Percentiles rank a stretch among this genome's conserved stretches.
Evolutionary conservation across 805 yeast genomes (phyloP).

Genomic region (Wickerhamiella musiphila): DNA sequence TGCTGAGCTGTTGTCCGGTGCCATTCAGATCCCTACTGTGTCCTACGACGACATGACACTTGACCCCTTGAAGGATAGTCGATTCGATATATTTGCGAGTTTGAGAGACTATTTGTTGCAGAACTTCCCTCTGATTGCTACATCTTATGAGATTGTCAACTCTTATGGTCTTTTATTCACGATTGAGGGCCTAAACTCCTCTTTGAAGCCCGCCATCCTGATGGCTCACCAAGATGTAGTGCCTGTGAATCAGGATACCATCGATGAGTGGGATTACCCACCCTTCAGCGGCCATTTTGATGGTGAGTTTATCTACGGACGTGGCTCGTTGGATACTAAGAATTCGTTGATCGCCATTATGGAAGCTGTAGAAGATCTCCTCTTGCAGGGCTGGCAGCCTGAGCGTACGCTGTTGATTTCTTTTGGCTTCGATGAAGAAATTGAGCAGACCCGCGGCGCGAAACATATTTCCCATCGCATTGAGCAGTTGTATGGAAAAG

Average conservation of each 20-base stretch:
- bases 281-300: constrained; percentile 57
- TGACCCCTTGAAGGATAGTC: constrained; percentile 31
- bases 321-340: constrained; percentile 70
- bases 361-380: constrained; percentile 43
- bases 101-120: constrained; percentile 34
- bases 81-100: constrained; percentile 28
- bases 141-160: constrained; percentile 36
- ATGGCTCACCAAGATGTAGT: constrained; percentile 75
- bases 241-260: constrained; percentile 44
- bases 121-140: constrained; percentile 35
- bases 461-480: constrained; percentile 30
- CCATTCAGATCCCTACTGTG: constrained; percentile 53
- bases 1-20: constrained; percentile 23
- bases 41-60: constrained; percentile 38
- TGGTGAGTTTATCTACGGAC: constrained; percentile 50
- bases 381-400: constrained; percentile 37
- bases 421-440: constrained; percentile 73
- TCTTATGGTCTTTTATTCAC: constrained; percentile 46
- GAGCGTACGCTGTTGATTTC: constrained; percentile 45
- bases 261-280: constrained; percentile 43
- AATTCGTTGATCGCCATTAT: constrained; percentile 46
- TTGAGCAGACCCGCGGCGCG: constrained; percentile 49
- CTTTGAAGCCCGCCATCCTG: constrained; percentile 47
- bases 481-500: constrained; percentile 37
- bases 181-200: constrained; percentile 38